phyloP scores from a whole-genome alignment of 805 yeast genomes.

The Debaryomyces castellii region DNA sequence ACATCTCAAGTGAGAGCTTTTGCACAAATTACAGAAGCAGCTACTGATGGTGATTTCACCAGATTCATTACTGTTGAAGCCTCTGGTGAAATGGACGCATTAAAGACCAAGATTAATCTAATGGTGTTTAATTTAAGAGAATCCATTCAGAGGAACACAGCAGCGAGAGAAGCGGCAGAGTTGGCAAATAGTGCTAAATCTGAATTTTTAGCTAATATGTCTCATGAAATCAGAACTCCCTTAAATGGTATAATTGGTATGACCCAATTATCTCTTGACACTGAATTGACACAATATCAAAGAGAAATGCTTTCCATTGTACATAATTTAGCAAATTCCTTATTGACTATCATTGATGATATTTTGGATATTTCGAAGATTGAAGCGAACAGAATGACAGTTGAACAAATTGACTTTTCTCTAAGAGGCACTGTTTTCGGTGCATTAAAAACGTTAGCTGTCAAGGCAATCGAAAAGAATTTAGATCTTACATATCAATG shows the following conservation, averaged over 20 bases:
- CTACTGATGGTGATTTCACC: slow-evolving; percentile 91
- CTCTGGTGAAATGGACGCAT: slow-evolving; percentile 82
- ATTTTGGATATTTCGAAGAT: slow-evolving; percentile 89
- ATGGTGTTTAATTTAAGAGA: slow-evolving; percentile 86
- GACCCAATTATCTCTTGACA: slow-evolving; percentile 86
- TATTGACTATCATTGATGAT: slow-evolving; percentile 85
- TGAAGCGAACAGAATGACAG: slow-evolving; percentile 92
- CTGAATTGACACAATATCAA: slow-evolving; percentile 87
- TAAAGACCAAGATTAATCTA: slow-evolving; percentile 65
- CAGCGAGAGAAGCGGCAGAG: slow-evolving; percentile 93
- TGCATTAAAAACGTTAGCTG: slow-evolving; percentile 85
- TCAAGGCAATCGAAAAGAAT: slow-evolving; percentile 84
- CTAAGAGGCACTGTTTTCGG: slow-evolving; percentile 87
- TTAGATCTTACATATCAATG: slow-evolving; percentile 77
- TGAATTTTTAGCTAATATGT: slow-evolving; percentile 80
- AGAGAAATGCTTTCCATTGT: slow-evolving; percentile 90
- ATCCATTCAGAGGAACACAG: slow-evolving; percentile 86
- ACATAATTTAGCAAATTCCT: slow-evolving; percentile 81
- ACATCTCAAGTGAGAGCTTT: slow-evolving; percentile 92
- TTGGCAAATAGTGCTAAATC: slow-evolving; percentile 86
- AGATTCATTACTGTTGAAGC: slow-evolving; percentile 90
- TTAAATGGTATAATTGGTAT: slow-evolving; percentile 92
- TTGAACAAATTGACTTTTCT: slow-evolving; percentile 84
- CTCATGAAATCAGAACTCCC: slow-evolving; percentile 80
- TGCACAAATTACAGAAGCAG: slow-evolving; percentile 92